These are phyloP conservation scores for Lithohypha guttulata DNA, from an alignment of 2,329 filamentous ascomycete species.

Conservation along the genomic window DNA sequence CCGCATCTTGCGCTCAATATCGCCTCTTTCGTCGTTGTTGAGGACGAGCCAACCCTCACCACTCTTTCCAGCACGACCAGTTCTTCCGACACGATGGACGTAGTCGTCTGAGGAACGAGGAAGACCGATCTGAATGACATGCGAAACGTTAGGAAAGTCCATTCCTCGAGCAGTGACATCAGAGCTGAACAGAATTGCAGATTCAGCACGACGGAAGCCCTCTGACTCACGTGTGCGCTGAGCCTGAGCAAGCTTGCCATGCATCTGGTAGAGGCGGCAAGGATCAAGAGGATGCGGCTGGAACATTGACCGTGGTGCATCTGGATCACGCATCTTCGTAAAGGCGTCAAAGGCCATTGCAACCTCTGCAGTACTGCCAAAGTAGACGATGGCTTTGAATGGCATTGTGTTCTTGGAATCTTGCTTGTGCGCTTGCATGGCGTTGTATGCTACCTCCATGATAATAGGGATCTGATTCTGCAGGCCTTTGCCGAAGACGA, in stretches of 20 bases:
- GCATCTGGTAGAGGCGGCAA: slow-evolving; percentile 51
- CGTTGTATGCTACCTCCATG: slow-evolving; percentile 61
- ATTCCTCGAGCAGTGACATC: slow-evolving; percentile 39
- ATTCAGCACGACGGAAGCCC: slow-evolving; percentile 50
- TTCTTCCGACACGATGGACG: slow-evolving; percentile 33
- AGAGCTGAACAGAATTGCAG: slow-evolving; percentile 43
- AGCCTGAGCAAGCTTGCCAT: slow-evolving; percentile 63
- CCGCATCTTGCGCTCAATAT: slow-evolving; percentile 41
- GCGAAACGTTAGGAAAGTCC: slow-evolving; percentile 41
- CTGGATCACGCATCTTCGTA: slow-evolving; percentile 39
- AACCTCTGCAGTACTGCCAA: slow-evolving; percentile 68
- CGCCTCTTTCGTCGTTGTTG: slow-evolving; percentile 35
- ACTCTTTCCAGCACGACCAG: slow-evolving; percentile 40
- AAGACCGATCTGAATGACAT: slow-evolving; percentile 40
- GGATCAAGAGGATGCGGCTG: slow-evolving; percentile 67
- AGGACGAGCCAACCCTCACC: slow-evolving; percentile 54
- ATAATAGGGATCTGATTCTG: slow-evolving; percentile 68
- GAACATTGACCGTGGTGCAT: slow-evolving; percentile 13
- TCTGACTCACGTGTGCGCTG: slow-evolving; percentile 62
- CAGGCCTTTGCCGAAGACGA: slow-evolving; percentile 56
- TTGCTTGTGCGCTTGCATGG: slow-evolving; percentile 28
- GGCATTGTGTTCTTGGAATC: slow-evolving; percentile 39
- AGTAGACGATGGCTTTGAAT: slow-evolving; percentile 96
- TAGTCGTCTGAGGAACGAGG: slow-evolving; percentile 41
- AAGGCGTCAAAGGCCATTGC: slow-evolving; percentile 53